Evolutionary conservation across 257 asterid genomes (phyloP).

Genomic region (Apocynum venetum): DNA sequence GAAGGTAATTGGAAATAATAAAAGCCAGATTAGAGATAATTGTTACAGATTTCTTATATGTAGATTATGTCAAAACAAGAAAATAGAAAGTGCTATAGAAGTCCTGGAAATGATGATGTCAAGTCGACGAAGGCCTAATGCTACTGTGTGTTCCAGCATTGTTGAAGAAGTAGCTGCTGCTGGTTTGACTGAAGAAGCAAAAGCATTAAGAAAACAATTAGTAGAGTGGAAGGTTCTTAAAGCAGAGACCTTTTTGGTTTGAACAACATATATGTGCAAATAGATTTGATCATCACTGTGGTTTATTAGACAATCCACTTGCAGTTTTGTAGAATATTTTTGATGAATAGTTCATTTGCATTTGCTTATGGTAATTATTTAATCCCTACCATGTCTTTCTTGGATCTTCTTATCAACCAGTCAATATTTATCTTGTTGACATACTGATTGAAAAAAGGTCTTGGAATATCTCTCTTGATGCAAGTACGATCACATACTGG

Average conservation of each 20-base stretch:
- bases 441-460: not conserved
- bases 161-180: constrained; percentile 54
- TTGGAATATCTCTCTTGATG: not conserved
- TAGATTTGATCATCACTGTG: not conserved
- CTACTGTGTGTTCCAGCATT: constrained; percentile 35
- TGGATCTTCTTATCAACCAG: not conserved
- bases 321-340: not conserved
- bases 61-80: constrained; percentile 52
- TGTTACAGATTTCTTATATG: constrained; percentile 67
- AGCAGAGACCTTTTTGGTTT: constrained; percentile 21
- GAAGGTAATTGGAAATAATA: constrained; percentile 40
- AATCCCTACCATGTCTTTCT: not conserved
- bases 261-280: constrained; percentile 4
- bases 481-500: not conserved
- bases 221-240: constrained; percentile 38
- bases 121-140: constrained; percentile 33
- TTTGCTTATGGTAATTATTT: not conserved
- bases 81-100: constrained; percentile 52
- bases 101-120: constrained; percentile 51
- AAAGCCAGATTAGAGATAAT: constrained; percentile 52
- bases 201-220: constrained; percentile 47
- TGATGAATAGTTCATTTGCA: not conserved
- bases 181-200: constrained; percentile 69
- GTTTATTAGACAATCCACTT: not conserved
- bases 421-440: not conserved